phyloP scores from a whole-genome alignment of 2,329 filamentous ascomycete genomes.

The Geosmithia flava region DNA sequence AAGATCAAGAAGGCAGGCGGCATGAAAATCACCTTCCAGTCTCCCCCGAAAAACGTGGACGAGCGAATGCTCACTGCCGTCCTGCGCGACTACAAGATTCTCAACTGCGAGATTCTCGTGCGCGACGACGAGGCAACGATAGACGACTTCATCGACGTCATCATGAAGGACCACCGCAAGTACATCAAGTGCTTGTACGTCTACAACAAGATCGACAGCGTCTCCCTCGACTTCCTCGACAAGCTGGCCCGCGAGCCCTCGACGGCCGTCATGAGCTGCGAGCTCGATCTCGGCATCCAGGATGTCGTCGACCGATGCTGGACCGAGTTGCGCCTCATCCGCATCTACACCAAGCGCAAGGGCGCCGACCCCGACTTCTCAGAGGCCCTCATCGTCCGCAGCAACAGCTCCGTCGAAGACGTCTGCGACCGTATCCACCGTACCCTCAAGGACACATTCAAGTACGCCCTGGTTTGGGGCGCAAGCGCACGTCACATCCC shows the following conservation, averaged over 20 bases:
- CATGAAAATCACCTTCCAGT: slow-evolving; percentile 96
- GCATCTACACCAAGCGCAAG: slow-evolving; percentile 95
- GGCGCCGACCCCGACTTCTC: slow-evolving; percentile 78
- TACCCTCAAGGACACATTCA: slow-evolving; percentile 94
- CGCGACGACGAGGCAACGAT: slow-evolving; percentile 92
- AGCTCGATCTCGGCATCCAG: slow-evolving; percentile 82
- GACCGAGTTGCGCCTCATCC: slow-evolving; percentile 81
- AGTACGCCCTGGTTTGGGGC: slow-evolving; percentile 96
- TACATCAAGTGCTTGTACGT: slow-evolving; percentile 95
- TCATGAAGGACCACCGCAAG: slow-evolving; percentile 98
- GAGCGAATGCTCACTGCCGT: slow-evolving; percentile 99
- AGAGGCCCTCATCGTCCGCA: slow-evolving; percentile 87
- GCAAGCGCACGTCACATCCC: slow-evolving; percentile 91
- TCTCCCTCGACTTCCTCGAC: slow-evolving; percentile 88
- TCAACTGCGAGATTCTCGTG: slow-evolving; percentile 93
- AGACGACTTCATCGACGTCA: slow-evolving; percentile 97
- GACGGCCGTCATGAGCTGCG: slow-evolving; percentile 95
- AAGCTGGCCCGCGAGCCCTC: slow-evolving; percentile 83
- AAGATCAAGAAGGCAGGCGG: slow-evolving; percentile 93
- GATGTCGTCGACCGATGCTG: slow-evolving; percentile 94
- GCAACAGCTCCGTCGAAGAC: slow-evolving; percentile 83
- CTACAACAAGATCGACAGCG: slow-evolving; percentile 98
- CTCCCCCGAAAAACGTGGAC: slow-evolving; percentile 80
- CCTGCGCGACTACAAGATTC: slow-evolving; percentile 93
- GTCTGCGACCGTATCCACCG: slow-evolving; percentile 94